phyloP scores from a whole-genome alignment of 78 protist species.

The Paulinella micropora region DNA sequence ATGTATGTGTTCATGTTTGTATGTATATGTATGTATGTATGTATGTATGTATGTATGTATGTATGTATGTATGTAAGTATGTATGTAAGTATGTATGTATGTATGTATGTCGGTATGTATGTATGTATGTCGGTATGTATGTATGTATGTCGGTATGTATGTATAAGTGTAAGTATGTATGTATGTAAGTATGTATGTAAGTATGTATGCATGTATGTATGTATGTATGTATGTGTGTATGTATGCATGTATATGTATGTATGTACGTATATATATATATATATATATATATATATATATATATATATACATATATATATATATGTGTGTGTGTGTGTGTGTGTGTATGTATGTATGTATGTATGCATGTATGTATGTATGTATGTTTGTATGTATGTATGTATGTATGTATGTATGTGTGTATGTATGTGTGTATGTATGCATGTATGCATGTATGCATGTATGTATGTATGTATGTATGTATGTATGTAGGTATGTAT shows the following conservation, averaged over 20 bases:
- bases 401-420: neutral
- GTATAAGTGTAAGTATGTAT: neutral
- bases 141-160: neutral
- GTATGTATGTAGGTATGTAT: neutral
- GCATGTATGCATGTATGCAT: neutral
- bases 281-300: neutral
- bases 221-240: neutral
- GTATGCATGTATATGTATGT: neutral
- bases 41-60: too few relatives aligned
- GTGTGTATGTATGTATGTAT: neutral
- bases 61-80: too few relatives aligned
- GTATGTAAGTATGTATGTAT: too few relatives aligned
- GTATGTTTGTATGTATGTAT: neutral
- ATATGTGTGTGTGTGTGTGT: neutral
- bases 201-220: neutral
- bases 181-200: neutral
- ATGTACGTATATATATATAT: neutral
- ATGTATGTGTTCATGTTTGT: too few relatives aligned
- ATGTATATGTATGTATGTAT: too few relatives aligned
- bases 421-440: neutral
- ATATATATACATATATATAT: neutral
- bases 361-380: neutral
- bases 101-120: too few relatives aligned
- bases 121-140: too few relatives aligned
- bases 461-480: neutral